phyloP scores from a whole-genome alignment of 2,329 filamentous ascomycete genomes.

The Curvularia spicifera region DNA sequence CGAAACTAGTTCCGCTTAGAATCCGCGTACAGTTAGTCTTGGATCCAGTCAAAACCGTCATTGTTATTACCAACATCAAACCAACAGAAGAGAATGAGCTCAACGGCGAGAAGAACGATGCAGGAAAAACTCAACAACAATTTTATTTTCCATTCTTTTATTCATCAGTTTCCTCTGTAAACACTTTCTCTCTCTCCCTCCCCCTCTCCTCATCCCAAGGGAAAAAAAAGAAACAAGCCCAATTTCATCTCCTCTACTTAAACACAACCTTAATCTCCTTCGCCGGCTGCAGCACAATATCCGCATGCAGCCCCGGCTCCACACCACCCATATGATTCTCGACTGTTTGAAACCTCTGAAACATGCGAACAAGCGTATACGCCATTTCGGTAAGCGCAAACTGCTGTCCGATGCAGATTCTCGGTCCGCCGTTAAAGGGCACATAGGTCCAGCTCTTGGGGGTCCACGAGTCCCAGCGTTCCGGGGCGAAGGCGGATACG shows the following conservation, averaged over 20 bases:
- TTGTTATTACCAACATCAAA: too few species aligned
- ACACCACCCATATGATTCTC: conserved; percentile 49
- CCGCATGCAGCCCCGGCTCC: conserved; percentile 51
- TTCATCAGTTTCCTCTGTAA: too few species aligned
- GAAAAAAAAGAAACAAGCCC: too few species aligned
- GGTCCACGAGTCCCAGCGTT: conserved; percentile 58
- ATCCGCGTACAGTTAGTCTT: too few species aligned
- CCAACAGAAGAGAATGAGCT: too few species aligned
- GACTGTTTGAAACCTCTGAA: conserved; percentile 54
- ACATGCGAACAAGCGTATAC: conserved; percentile 55
- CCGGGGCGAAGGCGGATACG: conserved; percentile 54
- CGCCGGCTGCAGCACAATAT: conserved; percentile 58
- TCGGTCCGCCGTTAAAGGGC: conserved; percentile 57
- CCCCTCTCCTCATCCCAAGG: too few species aligned
- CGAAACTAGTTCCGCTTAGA: too few species aligned
- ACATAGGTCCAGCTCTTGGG: conserved; percentile 58
- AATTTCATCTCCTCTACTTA: neutral
- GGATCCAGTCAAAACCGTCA: too few species aligned
- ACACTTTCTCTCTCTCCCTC: too few species aligned
- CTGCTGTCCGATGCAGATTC: conserved; percentile 60
- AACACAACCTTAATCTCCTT: conserved; percentile 52
- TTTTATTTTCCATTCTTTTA: too few species aligned
- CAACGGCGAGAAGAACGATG: too few species aligned
- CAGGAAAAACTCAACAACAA: too few species aligned
- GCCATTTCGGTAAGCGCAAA: conserved; percentile 60